Base-by-base conservation (phyloP, 495 filamentous ascomycete species). In the Aspergillus sclerotiicarbonarius region DNA sequence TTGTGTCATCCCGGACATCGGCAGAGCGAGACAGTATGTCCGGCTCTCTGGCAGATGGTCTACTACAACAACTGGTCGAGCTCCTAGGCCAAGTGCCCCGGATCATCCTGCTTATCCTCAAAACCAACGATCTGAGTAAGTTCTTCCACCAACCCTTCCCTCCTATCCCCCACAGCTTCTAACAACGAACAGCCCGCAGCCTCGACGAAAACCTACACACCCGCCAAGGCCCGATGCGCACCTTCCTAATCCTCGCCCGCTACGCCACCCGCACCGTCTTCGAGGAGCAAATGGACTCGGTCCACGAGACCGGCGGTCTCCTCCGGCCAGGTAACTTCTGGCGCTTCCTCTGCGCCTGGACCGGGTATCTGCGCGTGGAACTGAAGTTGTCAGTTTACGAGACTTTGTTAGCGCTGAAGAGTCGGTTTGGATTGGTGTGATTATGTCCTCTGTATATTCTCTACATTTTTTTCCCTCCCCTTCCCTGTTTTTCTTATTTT, bases 191-290 rank as follows among this genome's bases (percentile, higher is more conserved):
- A 86, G 83, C 94, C 29, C 86, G 95, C 58, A 93, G 88, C 60
- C 82, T 99, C 30, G 95, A 99, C 64, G 95, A 98, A 72, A 91
- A 87, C 71, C 80, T 99, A 13, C 90, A 96, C 55, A 98, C 94
- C 18, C 81, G 87, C 10, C 87, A 91, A 63, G 95, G 94, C 0
- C 92, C 93, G 2, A 83, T 91, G 61, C 84, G 93, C 19, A 90
- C 87, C 10, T 99, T 98, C 69, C 76, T 98, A 56, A 99, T 99
- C 58, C 82, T 99, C 10, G 95, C 95, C 8, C 82, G 89, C 35
- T 99, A 98, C 73, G 96, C 93, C 64, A 87, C 90, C 6, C 83
- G 90, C 32, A 90, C 90, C 0, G 91, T 98, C 8, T 94, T 91
- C 63, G 81, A 90, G 60, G 95, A 98, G 68, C 85, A 92, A 64